Conservation (phyloP, 2,329 filamentous ascomycete genomes). For the Ophiocordyceps robertsii region DNA sequence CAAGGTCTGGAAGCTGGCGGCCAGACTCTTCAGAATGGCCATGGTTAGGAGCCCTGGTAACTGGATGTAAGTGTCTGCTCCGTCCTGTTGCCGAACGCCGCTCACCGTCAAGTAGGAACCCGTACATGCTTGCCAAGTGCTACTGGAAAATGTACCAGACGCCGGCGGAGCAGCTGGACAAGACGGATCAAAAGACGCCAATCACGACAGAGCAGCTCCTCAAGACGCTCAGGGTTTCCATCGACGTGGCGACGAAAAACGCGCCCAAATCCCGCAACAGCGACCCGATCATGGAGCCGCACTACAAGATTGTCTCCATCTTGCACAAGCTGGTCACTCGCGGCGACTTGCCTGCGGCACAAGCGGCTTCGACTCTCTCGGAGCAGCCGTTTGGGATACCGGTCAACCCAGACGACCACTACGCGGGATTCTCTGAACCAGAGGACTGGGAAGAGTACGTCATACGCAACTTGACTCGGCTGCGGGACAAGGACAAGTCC, state of each 20-base stretch:
- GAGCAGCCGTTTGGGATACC: constrained; percentile 38
- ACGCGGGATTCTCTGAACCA: constrained; percentile 20
- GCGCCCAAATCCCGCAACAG: constrained; percentile 43
- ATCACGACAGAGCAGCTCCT: constrained; percentile 26
- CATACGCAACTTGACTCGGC: constrained; percentile 33
- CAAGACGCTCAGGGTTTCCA: constrained; percentile 34
- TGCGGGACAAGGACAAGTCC: constrained; percentile 68
- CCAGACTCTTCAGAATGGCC: constrained; percentile 41
- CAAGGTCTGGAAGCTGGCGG: constrained; percentile 48
- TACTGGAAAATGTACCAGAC: constrained; percentile 51
- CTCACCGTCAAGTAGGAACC: constrained; percentile 27
- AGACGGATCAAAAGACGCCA: constrained; percentile 22
- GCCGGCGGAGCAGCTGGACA: constrained; percentile 26
- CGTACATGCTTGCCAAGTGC: constrained; percentile 49
- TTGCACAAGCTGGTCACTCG: constrained; percentile 65
- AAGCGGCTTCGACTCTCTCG: constrained; percentile 38
- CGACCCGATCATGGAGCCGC: constrained; percentile 78
- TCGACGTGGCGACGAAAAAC: constrained; percentile 33
- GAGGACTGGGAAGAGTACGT: constrained; percentile 50
- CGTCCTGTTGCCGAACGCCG: background rate
- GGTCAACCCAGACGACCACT: constrained; percentile 18
- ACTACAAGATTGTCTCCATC: constrained; percentile 79
- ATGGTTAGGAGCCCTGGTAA: constrained; percentile 39
- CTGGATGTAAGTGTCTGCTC: constrained; percentile 36
- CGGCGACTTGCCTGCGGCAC: constrained; percentile 31